Evolutionary conservation across 768 basidiomycete genomes (phyloP).

Genomic region (Rickenella mellea): DNA sequence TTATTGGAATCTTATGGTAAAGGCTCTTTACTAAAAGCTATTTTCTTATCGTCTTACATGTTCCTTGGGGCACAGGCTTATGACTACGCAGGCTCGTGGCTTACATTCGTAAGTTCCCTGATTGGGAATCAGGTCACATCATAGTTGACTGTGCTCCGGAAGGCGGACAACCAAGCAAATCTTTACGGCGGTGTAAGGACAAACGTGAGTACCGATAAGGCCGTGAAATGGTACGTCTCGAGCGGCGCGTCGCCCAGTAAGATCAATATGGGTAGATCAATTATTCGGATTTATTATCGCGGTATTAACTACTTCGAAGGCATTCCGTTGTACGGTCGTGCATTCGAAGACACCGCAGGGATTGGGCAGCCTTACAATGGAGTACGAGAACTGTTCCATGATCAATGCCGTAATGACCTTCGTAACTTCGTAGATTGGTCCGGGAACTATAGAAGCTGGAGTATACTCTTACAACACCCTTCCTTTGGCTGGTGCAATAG

Average conservation of each 20-base stretch:
- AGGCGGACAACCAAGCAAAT: conserved; percentile 53
- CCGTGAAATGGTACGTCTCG: conserved; percentile 49
- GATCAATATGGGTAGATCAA: conserved; percentile 48
- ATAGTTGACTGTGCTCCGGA: conserved; percentile 1
- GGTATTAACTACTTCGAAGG: conserved; percentile 23
- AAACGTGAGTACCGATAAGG: conserved; percentile 56
- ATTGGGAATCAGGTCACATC: not conserved
- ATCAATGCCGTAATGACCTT: not conserved
- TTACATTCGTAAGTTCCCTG: conserved; percentile 31
- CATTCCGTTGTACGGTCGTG: conserved; percentile 74
- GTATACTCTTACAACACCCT: conserved; percentile 72
- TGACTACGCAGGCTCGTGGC: conserved; percentile 75
- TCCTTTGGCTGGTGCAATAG: conserved; percentile 44
- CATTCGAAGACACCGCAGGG: conserved; percentile 62
- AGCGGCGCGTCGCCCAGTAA: conserved; percentile 57
- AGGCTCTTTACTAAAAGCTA: too few species aligned
- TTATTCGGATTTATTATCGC: not conserved
- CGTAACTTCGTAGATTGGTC: conserved; percentile 41
- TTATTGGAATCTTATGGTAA: conserved; percentile 80
- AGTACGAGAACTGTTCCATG: conserved; percentile 23
- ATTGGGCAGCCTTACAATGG: conserved; percentile 62
- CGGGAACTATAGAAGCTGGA: conserved; percentile 60
- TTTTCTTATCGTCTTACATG: not conserved
- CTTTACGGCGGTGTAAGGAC: conserved; percentile 58
- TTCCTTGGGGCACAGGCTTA: conserved; percentile 37